Percentiles rank a stretch among this genome's conserved stretches.
phyloP scores from a whole-genome alignment of 331 rosid genomes.

The Quercus phellos region DNA sequence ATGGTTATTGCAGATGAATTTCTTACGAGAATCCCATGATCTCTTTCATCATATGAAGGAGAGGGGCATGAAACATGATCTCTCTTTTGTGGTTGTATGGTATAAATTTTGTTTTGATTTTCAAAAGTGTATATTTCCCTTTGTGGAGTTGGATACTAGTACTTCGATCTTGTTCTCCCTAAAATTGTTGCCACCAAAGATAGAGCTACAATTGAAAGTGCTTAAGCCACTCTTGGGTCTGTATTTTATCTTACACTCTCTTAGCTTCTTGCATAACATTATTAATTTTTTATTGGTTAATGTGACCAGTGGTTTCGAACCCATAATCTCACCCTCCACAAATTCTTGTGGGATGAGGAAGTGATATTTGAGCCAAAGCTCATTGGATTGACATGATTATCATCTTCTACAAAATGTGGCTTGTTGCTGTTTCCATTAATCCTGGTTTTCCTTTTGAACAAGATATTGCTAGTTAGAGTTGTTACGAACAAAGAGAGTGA shows the following conservation, averaged over 20 bases:
- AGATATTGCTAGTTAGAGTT: not conserved
- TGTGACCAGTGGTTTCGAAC: too few relatives aligned
- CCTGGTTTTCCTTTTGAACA: not conserved
- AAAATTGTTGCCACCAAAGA: constrained; percentile 52
- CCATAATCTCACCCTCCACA: too few relatives aligned
- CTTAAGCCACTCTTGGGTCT: constrained; percentile 54
- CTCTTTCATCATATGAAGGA: too few relatives aligned
- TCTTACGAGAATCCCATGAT: too few relatives aligned
- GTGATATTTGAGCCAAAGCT: too few relatives aligned
- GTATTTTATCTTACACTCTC: constrained; percentile 2
- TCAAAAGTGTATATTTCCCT: constrained; percentile 44
- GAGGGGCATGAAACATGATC: too few relatives aligned
- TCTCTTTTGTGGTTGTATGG: too few relatives aligned
- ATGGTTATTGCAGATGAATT: too few relatives aligned
- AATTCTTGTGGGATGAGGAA: too few relatives aligned
- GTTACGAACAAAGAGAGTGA: not conserved
- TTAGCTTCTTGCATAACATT: constrained; percentile 4
- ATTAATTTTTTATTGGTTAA: not conserved
- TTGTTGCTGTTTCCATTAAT: not conserved
- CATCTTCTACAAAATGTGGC: not conserved
- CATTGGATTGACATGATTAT: too few relatives aligned
- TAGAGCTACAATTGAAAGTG: constrained; percentile 53
- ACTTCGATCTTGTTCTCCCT: constrained; percentile 56
- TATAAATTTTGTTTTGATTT: not conserved
- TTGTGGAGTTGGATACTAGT: constrained; percentile 44